Evolutionary conservation across 73 alveolate species (phyloP).

Genomic region (Symbiodinium pilosum): DNA sequence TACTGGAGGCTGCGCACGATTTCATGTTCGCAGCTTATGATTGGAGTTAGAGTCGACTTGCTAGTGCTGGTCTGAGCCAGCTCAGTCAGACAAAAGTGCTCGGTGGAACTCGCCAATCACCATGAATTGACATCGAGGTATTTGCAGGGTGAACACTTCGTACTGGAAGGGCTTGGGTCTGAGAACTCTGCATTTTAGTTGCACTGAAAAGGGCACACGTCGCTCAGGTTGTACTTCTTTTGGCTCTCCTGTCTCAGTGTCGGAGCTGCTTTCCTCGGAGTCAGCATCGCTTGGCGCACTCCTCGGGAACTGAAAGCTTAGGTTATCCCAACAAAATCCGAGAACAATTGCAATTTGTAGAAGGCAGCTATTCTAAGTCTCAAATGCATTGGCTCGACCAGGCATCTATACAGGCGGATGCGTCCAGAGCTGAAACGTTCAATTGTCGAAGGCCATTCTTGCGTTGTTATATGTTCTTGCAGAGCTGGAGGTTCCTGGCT

Average conservation of each 20-base stretch:
- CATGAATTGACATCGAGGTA: neutral
- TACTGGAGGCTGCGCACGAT: conserved; percentile 68
- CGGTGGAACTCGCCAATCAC: no score
- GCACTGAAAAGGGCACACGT: neutral
- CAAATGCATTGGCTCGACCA: no score
- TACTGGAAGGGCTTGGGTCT: neutral
- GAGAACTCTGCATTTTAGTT: neutral
- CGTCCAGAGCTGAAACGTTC: neutral
- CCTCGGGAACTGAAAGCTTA: neutral
- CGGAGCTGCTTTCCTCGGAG: conserved; percentile 67
- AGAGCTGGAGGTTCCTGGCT: conserved; percentile 23
- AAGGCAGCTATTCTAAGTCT: neutral
- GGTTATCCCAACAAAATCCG: neutral
- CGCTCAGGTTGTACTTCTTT: conserved; percentile 48
- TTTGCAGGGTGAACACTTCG: conserved; percentile 7
- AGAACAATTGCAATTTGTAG: neutral
- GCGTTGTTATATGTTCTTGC: neutral
- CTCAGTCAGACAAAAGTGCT: no score
- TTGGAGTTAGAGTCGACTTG: no score
- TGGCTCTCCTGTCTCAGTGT: conserved; percentile 73
- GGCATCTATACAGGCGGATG: conserved; percentile 55
- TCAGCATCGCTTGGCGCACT: conserved; percentile 50
- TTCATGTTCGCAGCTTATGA: conserved; percentile 1
- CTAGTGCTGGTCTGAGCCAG: no score
- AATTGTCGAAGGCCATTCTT: neutral